Percentiles rank a stretch among this genome's conserved stretches.
Conservation (phyloP, 768 basidiomycete species). For the Tremella mesenterica region DNA sequence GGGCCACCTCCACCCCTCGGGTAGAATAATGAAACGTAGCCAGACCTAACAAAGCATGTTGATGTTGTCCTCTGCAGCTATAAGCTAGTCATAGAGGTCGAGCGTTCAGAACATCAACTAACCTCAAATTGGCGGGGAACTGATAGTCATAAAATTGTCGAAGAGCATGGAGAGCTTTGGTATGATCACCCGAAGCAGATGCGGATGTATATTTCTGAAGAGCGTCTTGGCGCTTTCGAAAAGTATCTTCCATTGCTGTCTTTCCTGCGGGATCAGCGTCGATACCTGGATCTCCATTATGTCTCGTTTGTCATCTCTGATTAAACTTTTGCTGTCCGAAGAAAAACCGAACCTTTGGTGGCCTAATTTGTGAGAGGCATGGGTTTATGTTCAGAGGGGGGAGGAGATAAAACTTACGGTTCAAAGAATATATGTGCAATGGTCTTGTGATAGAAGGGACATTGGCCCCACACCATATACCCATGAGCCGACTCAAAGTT, state of each 20-base stretch:
- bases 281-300: no score
- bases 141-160: conserved; percentile 43
- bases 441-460: conserved; percentile 4
- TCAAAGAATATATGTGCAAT: conserved; percentile 9
- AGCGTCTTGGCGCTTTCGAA: conserved; percentile 31
- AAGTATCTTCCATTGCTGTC: conserved; percentile 31
- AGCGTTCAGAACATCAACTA: conserved; percentile 1
- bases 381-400: not conserved
- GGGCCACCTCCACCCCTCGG: conserved; percentile 35
- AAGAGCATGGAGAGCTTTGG: conserved; percentile 32
- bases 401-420: conserved; percentile 4
- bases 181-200: conserved; percentile 33
- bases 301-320: no score
- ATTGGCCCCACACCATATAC: conserved; percentile 16
- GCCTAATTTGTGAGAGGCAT: not conserved
- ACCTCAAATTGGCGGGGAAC: conserved; percentile 32
- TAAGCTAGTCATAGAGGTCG: not conserved
- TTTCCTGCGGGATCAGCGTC: no score
- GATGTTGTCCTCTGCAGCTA: conserved; percentile 35
- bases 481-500: conserved; percentile 24
- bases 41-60: conserved; percentile 43
- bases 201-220: conserved; percentile 32
- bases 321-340: no score
- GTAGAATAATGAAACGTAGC: conserved; percentile 38
- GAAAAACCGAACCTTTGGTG: no score